Base-by-base conservation (phyloP, 2,329 filamentous ascomycete species). In the Hypoxylon sp. region DNA sequence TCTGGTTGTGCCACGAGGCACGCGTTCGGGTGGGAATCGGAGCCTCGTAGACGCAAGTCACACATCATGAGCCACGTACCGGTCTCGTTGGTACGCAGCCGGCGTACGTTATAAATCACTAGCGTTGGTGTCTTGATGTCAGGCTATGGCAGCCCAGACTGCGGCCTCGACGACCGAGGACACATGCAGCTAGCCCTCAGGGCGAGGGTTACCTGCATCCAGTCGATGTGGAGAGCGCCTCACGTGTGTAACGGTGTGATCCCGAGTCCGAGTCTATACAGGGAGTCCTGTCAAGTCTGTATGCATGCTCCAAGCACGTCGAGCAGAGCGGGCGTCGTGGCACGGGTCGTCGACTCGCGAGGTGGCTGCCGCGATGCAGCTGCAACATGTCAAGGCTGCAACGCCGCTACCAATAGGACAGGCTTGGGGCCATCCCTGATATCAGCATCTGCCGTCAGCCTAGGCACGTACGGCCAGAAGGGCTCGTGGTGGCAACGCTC, bases 401-500 rank as follows among this genome's bases (percentile, higher is more conserved):
- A 47, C 27, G 29, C 40, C 21, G 31, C 27, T 50, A 51, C 38
- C 24, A 27, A 38, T 38, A 49, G 43, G 38, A 52, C 47, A 42
- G 47, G 35, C 50, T n/a, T 41, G 31, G 47, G 45, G 50, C 53
- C 29, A 45, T 40, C 43, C 31, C 55, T 54, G 23, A 31, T 27
- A 33, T 21, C 53, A 60, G 62, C 59, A 64, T 64, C 62, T 64
- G 62, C 60, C 62, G 62, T 60, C 40, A 64, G 52, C 60, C 62
- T 59, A 41, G 46, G 37, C 35, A 17, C 17, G 24, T 48, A 35
- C 45, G 33, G 49, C 40, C 55, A 48, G 33, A 38, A n/a, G 46
- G 27, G 50, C 29, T 45, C 21, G 27, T 38, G 38, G 43, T 38
- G 52, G 42, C 57, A 60, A 55, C n/a, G 9, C 48, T 42, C 38